Percentiles rank a stretch among this genome's conserved stretches.
phyloP scores from a whole-genome alignment of 2,329 filamentous ascomycete species.

The Rhynchosporium agropyri region DNA sequence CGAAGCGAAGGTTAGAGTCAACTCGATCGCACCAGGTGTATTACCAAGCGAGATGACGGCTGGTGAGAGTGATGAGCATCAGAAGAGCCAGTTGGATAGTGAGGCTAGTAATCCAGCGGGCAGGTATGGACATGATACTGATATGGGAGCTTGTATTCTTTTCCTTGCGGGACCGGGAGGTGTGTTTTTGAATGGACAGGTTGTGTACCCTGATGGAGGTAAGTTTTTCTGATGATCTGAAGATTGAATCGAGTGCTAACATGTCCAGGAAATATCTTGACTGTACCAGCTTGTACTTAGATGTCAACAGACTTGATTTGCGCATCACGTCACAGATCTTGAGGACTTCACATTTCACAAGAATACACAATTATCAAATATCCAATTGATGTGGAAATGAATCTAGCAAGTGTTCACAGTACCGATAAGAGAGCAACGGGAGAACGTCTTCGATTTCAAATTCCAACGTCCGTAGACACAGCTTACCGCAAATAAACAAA shows the following conservation, averaged over 20 bases:
- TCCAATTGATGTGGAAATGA: no score
- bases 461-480: neutral
- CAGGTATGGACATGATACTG: conserved; percentile 48
- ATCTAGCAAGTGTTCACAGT: no score
- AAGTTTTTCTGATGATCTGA: conserved; percentile 19
- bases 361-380: no score
- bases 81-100: conserved; percentile 55
- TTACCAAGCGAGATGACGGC: conserved; percentile 51
- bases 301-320: neutral
- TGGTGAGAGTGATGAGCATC: conserved; percentile 48
- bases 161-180: conserved; percentile 55
- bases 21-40: conserved; percentile 58
- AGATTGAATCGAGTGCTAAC: neutral
- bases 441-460: neutral
- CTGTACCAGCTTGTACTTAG: conserved; percentile 39
- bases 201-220: conserved; percentile 54
- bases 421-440: neutral
- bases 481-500: neutral
- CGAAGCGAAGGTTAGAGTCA: conserved; percentile 57
- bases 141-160: conserved; percentile 55
- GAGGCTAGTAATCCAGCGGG: conserved; percentile 52
- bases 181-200: conserved; percentile 56
- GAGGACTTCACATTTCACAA: neutral
- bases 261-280: conserved; percentile 35
- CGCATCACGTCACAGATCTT: neutral